Percentiles rank a stretch among this genome's conserved stretches.
Evolutionary conservation across 1,139 yeast species (phyloP).

Genomic region (Blastobotrys buckinghamii): DNA sequence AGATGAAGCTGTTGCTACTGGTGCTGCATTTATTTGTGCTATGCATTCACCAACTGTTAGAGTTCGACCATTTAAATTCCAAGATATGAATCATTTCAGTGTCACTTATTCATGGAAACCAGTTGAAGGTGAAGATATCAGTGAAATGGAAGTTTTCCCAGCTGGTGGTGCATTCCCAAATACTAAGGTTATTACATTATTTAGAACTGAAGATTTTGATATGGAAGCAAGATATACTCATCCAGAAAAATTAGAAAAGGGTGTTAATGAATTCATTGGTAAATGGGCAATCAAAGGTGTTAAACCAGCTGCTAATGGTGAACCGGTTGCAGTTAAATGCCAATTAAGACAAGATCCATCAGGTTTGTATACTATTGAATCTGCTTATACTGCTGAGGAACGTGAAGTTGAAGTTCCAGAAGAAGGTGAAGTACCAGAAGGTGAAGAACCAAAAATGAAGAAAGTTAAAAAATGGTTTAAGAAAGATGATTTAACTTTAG

Average conservation of each 20-base stretch:
- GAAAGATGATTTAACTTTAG: conserved; percentile 68
- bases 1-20: conserved; percentile 98
- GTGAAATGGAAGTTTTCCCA: conserved; percentile 95
- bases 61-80: conserved; percentile 98
- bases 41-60: conserved; percentile 98
- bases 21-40: conserved; percentile 98
- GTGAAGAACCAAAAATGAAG: conserved; percentile 71
- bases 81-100: conserved; percentile 86
- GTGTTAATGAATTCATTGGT: conserved; percentile 62
- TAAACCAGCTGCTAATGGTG: conserved; percentile 66
- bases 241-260: conserved; percentile 64
- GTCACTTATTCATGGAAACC: conserved; percentile 96
- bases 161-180: conserved; percentile 89
- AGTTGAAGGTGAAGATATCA: conserved; percentile 83
- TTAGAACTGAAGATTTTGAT: conserved; percentile 85
- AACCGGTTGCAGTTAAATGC: conserved; percentile 79
- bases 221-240: conserved; percentile 83
- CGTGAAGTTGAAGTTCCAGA: conserved; percentile 71
- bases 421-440: conserved; percentile 51
- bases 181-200: conserved; percentile 89
- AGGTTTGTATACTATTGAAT: conserved; percentile 89
- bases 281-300: conserved; percentile 87
- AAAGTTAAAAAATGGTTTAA: conserved; percentile 92
- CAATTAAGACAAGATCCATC: conserved; percentile 97
- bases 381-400: conserved; percentile 94